Percentiles rank a stretch among this genome's conserved stretches.
Evolutionary conservation across 2,329 filamentous ascomycete species (phyloP).

Genomic region (Fonsecaea pedrosoi): DNA sequence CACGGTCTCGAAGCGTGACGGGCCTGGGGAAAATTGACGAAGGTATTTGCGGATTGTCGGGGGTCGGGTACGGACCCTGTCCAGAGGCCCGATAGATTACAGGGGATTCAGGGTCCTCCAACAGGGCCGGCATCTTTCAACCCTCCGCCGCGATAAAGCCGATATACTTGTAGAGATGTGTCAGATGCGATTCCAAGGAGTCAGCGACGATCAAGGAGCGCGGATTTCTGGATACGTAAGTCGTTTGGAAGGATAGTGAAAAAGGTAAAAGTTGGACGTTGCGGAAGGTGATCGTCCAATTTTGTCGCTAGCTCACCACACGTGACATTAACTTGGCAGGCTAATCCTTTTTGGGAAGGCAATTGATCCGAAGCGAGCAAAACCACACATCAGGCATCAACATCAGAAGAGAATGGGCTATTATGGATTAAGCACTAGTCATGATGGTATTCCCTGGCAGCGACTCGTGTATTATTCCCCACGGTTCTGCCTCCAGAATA

Average conservation of each 20-base stretch:
- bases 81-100: constrained; percentile 75
- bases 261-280: constrained; percentile 15
- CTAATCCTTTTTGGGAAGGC: not conserved
- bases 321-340: constrained; percentile 14
- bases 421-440: not conserved
- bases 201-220: constrained; percentile 11
- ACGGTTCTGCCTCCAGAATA: not conserved
- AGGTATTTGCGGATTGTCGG: constrained; percentile 68
- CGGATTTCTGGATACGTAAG: not conserved
- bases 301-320: constrained; percentile 19
- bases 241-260: constrained; percentile 18
- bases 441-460: not conserved
- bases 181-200: not conserved
- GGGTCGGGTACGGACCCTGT: constrained; percentile 68
- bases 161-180: not conserved
- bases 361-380: not conserved
- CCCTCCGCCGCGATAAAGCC: constrained; percentile 25
- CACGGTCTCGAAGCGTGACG: constrained; percentile 81
- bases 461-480: not conserved
- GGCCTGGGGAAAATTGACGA: constrained; percentile 73
- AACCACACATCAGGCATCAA: not conserved
- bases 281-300: constrained; percentile 9
- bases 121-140: constrained; percentile 72
- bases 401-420: not conserved
- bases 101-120: constrained; percentile 75